Evolutionary conservation across 1,284 basidiomycete genomes (phyloP).

Genomic region (Mycena citricolor): DNA sequence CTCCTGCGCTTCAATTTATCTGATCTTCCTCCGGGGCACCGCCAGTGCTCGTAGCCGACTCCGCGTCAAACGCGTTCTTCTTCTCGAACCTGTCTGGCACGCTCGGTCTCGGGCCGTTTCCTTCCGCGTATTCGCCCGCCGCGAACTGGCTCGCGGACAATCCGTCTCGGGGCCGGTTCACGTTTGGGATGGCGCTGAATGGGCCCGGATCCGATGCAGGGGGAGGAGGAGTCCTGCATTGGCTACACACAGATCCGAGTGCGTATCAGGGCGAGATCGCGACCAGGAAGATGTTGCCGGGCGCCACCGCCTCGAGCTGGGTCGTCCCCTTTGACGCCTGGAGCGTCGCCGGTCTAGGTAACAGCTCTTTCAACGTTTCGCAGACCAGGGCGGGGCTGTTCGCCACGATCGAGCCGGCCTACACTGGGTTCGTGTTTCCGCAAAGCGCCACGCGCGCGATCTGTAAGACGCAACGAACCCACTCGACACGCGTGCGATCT

Average conservation of each 20-base stretch:
- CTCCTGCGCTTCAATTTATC: conserved; percentile 19
- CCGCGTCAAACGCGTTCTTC: conserved; percentile 26
- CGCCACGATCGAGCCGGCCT: conserved; percentile 38
- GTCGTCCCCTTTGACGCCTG: conserved; percentile 39
- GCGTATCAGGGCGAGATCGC: conserved; percentile 32
- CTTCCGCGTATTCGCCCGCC: conserved; percentile 16
- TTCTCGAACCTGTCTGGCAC: conserved; percentile 31
- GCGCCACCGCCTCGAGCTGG: conserved; percentile 29
- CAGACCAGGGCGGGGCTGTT: conserved; percentile 25
- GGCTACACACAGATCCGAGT: conserved; percentile 37
- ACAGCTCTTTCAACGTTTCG: conserved; percentile 21
- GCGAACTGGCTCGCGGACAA: conserved; percentile 28
- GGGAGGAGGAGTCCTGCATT: conserved; percentile 40
- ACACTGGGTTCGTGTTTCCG: conserved; percentile 39
- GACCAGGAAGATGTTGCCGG: conserved; percentile 30
- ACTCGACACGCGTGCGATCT: conserved; percentile 1
- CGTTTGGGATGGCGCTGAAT: conserved; percentile 35
- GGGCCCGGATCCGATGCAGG: conserved; percentile 24
- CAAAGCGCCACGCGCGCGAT: conserved; percentile 32
- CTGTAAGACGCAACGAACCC: too few species aligned
- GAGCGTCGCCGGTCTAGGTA: conserved; percentile 26
- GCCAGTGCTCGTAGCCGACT: conserved; percentile 29
- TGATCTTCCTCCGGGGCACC: too few species aligned
- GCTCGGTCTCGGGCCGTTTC: conserved; percentile 32
- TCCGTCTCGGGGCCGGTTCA: conserved; percentile 32